Evolutionary conservation across 108 stramenopile genomes (phyloP).

Genomic region (Nannochloropsis gaditana): DNA sequence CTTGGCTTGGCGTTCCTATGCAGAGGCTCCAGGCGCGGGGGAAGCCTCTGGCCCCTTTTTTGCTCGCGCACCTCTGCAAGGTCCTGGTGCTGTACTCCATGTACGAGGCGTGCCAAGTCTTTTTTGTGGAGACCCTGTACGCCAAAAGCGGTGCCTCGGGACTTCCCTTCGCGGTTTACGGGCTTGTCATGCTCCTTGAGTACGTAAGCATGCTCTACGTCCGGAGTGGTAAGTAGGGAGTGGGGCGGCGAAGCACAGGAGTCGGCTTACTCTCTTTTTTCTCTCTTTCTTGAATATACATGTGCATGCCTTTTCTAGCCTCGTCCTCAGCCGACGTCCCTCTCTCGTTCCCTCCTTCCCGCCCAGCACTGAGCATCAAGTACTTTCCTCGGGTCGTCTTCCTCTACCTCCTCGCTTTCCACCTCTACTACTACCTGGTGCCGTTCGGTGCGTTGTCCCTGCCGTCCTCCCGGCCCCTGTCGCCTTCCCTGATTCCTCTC

Average conservation of each 20-base stretch:
- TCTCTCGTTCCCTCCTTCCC: neutral
- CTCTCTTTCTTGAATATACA: no score
- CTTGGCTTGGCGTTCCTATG: neutral
- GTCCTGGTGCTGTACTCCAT: neutral
- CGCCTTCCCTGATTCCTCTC: neutral
- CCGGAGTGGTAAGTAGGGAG: neutral
- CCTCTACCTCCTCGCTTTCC: constrained; percentile 14
- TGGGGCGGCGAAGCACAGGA: neutral
- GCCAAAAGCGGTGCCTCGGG: neutral
- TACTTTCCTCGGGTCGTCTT: neutral
- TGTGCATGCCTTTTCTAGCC: no score
- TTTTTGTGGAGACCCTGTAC: neutral
- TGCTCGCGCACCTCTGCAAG: neutral
- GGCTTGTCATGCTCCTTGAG: neutral
- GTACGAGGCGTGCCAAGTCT: constrained; percentile 8
- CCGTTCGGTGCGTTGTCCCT: neutral
- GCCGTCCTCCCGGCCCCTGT: neutral
- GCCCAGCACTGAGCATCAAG: neutral
- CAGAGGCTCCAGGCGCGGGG: neutral
- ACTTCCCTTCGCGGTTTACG: neutral
- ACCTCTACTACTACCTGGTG: neutral
- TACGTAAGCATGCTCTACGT: neutral
- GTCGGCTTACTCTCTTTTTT: neutral
- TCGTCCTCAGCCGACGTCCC: neutral
- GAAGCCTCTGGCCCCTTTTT: neutral